These are phyloP conservation scores for Fusarium oxysporum DNA, from an alignment of 2,329 filamentous ascomycete genomes.

Conservation along the genomic window DNA sequence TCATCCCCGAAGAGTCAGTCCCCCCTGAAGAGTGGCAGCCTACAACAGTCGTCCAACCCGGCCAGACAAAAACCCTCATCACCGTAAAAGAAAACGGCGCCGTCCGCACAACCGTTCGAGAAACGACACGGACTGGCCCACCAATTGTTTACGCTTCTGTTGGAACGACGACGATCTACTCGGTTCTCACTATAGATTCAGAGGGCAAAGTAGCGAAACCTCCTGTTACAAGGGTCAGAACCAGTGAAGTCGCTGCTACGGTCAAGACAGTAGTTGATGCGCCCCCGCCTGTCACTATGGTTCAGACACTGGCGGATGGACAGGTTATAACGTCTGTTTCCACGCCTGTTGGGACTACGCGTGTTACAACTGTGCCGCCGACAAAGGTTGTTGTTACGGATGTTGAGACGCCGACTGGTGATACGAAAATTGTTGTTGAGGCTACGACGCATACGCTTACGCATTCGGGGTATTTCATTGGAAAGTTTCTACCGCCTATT, in stretches of 20 bases:
- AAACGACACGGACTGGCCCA: constrained; percentile 19
- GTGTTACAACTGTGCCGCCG: constrained; percentile 29
- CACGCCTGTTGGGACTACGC: constrained; percentile 15
- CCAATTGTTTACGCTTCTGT: constrained; percentile 27
- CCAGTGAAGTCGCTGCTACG: constrained; percentile 21
- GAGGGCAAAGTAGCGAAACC: constrained; percentile 16
- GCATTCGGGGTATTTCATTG: constrained; percentile 50
- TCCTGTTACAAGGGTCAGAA: constrained; percentile 20
- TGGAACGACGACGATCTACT: constrained; percentile 33
- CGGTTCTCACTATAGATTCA: constrained; percentile 23
- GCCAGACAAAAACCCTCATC: constrained; percentile 1
- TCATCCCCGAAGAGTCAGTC: background rate
- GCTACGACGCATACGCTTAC: constrained; percentile 33
- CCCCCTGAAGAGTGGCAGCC: background rate
- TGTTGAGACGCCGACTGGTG: constrained; percentile 19
- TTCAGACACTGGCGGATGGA: constrained; percentile 27
- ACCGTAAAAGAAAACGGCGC: constrained; percentile 8
- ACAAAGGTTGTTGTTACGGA: constrained; percentile 31
- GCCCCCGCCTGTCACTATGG: constrained; percentile 7
- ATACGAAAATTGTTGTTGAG: constrained; percentile 22
- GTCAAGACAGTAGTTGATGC: constrained; percentile 34
- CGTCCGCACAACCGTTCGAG: constrained; percentile 9
- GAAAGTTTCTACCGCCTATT: constrained; percentile 57
- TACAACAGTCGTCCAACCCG: constrained; percentile 8
- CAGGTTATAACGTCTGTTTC: constrained; percentile 24